Conservation (phyloP, 345 rosid species). For the Orychophragmus violaceus region DNA sequence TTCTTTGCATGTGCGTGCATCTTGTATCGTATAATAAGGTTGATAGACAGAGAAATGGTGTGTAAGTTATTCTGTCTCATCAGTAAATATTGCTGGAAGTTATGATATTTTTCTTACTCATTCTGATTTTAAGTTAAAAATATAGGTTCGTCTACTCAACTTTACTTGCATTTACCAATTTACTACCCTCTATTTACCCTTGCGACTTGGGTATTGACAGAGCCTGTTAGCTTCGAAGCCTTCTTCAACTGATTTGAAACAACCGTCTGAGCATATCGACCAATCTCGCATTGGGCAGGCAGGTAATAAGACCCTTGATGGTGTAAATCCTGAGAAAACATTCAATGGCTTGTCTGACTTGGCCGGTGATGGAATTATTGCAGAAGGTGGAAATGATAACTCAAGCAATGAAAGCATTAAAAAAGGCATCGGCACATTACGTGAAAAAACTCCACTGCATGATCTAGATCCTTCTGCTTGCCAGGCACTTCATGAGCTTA, state of each 20-base stretch:
- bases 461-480: slow-evolving; percentile 43
- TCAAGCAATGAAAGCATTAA: slow-evolving; percentile 23
- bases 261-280: slow-evolving; percentile 2
- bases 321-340: slow-evolving; percentile 1
- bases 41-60: slow-evolving; percentile 87
- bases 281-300: slow-evolving; percentile 20
- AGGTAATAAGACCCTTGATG: slow-evolving; percentile 21
- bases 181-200: neutral
- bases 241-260: slow-evolving; percentile 11
- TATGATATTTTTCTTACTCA: slow-evolving; percentile 5
- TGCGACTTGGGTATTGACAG: slow-evolving; percentile 26
- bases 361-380: slow-evolving; percentile 4
- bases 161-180: neutral
- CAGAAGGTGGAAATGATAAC: slow-evolving; percentile 33
- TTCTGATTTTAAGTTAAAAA: neutral
- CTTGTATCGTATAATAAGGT: slow-evolving; percentile 36
- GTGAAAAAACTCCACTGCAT: slow-evolving; percentile 31
- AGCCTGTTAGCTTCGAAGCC: slow-evolving; percentile 16
- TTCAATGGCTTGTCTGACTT: neutral
- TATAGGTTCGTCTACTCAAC: neutral
- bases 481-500: slow-evolving; percentile 62
- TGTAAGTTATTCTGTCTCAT: slow-evolving; percentile 28
- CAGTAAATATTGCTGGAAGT: slow-evolving; percentile 7
- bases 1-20: slow-evolving; percentile 22
- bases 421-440: slow-evolving; percentile 29